These are phyloP conservation scores for Exophiala sp. DNA, from an alignment of 2,329 filamentous ascomycete species.

Conservation along the genomic window DNA sequence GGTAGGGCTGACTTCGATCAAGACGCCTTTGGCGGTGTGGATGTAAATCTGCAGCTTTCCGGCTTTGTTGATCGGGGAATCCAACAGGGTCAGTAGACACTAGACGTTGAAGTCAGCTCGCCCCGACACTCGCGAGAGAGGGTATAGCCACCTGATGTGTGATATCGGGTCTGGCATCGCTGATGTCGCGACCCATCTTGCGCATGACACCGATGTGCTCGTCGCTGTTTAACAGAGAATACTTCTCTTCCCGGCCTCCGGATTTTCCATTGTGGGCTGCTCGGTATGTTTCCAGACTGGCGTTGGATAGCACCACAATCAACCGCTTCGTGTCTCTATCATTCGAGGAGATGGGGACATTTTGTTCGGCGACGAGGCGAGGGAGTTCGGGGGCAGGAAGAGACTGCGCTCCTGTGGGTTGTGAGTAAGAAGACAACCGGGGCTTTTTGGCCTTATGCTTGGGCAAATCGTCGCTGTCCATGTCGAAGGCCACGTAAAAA, in stretches of 20 bases:
- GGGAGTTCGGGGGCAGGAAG: conserved; percentile 86
- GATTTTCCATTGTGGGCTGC: conserved; percentile 66
- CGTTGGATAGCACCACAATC: conserved; percentile 94
- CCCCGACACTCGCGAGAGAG: conserved; percentile 15
- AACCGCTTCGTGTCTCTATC: conserved; percentile 89
- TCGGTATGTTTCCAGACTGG: conserved; percentile 95
- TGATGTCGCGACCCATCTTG: conserved; percentile 99
- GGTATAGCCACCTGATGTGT: conserved; percentile 75
- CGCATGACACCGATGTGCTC: conserved; percentile 99
- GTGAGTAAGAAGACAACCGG: conserved; percentile 2
- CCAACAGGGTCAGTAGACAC: conserved; percentile 94
- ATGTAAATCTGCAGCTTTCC: conserved; percentile 98
- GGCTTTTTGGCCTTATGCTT: neutral
- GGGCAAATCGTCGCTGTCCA: neutral
- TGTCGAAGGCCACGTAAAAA: neutral
- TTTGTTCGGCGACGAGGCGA: conserved; percentile 87
- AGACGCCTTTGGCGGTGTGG: conserved; percentile 90
- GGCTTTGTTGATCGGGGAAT: conserved; percentile 98
- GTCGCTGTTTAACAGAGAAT: conserved; percentile 94
- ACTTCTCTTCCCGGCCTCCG: conserved; percentile 81
- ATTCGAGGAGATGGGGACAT: conserved; percentile 70
- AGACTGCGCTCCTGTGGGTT: conserved; percentile 73
- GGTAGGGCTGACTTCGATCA: conserved; percentile 97
- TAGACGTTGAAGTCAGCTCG: conserved; percentile 40
- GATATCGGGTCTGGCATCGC: conserved; percentile 94